Conservation (phyloP, 805 yeast species). For the Candida succiphila region DNA sequence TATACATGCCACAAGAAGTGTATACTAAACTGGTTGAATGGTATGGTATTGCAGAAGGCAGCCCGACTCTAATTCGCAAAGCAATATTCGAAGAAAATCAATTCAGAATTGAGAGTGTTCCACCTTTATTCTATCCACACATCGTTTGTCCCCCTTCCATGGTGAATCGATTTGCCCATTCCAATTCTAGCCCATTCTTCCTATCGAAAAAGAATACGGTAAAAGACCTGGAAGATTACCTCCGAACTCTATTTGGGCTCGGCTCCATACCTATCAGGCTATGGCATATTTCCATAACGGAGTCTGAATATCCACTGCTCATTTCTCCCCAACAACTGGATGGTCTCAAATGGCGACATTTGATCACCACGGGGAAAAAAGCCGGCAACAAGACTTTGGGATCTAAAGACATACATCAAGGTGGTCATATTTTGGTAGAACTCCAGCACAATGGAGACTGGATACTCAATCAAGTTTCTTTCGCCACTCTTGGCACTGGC, state of each 20-base stretch:
- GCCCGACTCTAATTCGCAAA: constrained; percentile 27
- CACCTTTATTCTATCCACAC: constrained; percentile 20
- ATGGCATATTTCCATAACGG: constrained; percentile 11
- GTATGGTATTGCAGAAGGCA: constrained; percentile 40
- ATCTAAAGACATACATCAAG: constrained; percentile 7
- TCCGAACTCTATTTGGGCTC: constrained; percentile 13
- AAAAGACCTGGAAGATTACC: constrained; percentile 14
- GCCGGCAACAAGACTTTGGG: constrained; percentile 6
- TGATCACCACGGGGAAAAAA: constrained; percentile 15
- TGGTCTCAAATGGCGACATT: constrained; percentile 7
- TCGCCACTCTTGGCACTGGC: constrained; percentile 30
- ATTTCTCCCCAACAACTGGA: constrained; percentile 10
- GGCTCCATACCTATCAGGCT: constrained; percentile 9
- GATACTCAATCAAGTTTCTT: constrained; percentile 13
- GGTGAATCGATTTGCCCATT: constrained; percentile 19
- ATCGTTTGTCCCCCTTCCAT: constrained; percentile 14
- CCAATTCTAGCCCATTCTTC: constrained; percentile 25
- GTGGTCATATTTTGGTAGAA: constrained; percentile 16
- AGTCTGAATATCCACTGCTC: constrained; percentile 8
- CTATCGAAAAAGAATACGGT: constrained; percentile 24
- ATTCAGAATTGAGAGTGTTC: constrained; percentile 14
- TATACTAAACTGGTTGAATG: constrained; percentile 36
- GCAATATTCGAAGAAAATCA: constrained; percentile 17
- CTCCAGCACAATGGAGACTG: constrained; percentile 17
- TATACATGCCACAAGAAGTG: constrained; percentile 30